Evolutionary conservation across 2,329 filamentous ascomycete genomes (phyloP).

Genomic region (Chrysosporium keratinophilum): DNA sequence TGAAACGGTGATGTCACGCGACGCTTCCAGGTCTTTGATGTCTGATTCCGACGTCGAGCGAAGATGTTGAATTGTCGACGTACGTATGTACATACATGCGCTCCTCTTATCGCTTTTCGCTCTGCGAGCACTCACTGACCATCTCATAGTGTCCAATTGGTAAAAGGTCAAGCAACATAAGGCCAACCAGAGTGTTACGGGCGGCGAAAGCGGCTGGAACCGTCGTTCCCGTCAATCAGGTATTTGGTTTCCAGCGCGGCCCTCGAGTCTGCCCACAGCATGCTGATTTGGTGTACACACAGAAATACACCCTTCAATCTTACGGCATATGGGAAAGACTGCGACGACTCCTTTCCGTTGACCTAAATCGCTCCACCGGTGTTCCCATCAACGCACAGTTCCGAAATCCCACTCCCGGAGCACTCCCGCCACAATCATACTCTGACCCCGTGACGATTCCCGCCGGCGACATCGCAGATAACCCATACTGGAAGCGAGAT

Average conservation of each 20-base stretch:
- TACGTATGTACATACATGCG: neutral
- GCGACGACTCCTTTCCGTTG: constrained; percentile 67
- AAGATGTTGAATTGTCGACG: neutral
- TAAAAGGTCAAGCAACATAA: constrained; percentile 12
- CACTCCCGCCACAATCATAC: constrained; percentile 58
- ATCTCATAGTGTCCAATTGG: neutral
- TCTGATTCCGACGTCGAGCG: neutral
- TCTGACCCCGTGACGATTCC: constrained; percentile 74
- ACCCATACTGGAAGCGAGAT: constrained; percentile 96
- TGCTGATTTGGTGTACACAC: constrained; percentile 9
- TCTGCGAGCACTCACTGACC: neutral
- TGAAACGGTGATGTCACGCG: neutral
- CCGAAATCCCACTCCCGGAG: constrained; percentile 74
- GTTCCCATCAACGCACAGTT: constrained; percentile 86
- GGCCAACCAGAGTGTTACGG: constrained; percentile 26
- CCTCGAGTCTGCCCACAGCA: neutral
- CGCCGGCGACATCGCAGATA: constrained; percentile 80
- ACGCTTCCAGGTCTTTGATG: neutral
- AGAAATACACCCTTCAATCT: constrained; percentile 97
- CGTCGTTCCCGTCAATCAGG: constrained; percentile 31
- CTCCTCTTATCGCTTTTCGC: neutral
- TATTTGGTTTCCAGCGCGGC: constrained; percentile 14
- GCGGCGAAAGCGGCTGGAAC: constrained; percentile 32
- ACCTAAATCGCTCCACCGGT: constrained; percentile 80
- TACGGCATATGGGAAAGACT: constrained; percentile 77